Percentiles rank a stretch among this genome's conserved stretches.
phyloP scores from a whole-genome alignment of 805 yeast species.

The Myxozyma monticola region DNA sequence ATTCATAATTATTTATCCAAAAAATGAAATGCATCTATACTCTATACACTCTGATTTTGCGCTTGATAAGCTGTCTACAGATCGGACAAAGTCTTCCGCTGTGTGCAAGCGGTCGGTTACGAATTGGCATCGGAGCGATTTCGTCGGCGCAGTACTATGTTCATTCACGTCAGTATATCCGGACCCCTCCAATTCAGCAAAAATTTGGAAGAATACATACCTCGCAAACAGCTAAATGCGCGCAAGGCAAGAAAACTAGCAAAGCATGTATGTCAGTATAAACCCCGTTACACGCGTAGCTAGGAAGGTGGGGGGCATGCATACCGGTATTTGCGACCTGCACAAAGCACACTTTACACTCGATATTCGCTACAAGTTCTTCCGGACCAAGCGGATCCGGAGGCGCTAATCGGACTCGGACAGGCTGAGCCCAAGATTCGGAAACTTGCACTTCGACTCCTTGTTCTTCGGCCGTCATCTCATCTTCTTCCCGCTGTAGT shows the following conservation, averaged over 20 bases:
- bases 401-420: too few relatives aligned
- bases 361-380: conserved; percentile 14
- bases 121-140: conserved; percentile 19
- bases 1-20: too few relatives aligned
- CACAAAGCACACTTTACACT: conserved; percentile 21
- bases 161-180: neutral
- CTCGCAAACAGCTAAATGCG: conserved; percentile 26
- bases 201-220: conserved; percentile 2
- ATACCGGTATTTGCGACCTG: conserved; percentile 22
- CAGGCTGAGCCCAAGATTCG: too few relatives aligned
- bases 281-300: neutral
- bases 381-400: conserved; percentile 21
- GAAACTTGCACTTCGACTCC: too few relatives aligned
- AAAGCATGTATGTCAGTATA: neutral
- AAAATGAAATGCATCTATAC: too few relatives aligned
- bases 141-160: conserved; percentile 25
- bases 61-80: conserved; percentile 16
- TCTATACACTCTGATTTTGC: conserved; percentile 15
- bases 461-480: too few relatives aligned
- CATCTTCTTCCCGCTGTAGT: too few relatives aligned
- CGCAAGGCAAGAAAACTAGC: conserved; percentile 24
- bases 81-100: conserved; percentile 19
- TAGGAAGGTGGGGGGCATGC: neutral
- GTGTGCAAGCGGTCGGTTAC: conserved; percentile 18
- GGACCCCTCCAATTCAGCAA: neutral